Percentiles rank a stretch among this genome's conserved stretches.
Conservation (phyloP, 2,329 filamentous ascomycete genomes). For the Ceratocystis eucalypticola region DNA sequence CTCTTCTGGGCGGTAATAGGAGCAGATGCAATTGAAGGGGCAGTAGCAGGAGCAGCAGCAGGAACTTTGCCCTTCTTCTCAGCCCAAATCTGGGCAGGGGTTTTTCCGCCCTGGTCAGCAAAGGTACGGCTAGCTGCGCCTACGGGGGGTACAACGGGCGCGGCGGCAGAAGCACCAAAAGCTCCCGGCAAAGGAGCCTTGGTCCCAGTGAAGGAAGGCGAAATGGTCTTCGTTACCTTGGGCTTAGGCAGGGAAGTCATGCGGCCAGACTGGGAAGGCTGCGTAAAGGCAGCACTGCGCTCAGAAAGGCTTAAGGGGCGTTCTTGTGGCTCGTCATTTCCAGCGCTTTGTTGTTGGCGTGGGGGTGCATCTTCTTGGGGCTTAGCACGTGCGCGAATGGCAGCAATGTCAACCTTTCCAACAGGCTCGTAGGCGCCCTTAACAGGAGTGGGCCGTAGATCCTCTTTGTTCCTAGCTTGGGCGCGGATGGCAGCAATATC, state of each 20-base stretch:
- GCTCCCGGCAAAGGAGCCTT: slow-evolving; percentile 70
- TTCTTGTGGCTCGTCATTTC: slow-evolving; percentile 23
- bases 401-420: slow-evolving; percentile 93
- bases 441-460: slow-evolving; percentile 70
- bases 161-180: slow-evolving; percentile 48
- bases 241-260: slow-evolving; percentile 84
- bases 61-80: slow-evolving; percentile 72
- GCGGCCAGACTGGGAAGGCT: slow-evolving; percentile 52
- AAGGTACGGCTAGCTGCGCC: slow-evolving; percentile 83
- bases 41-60: slow-evolving; percentile 32
- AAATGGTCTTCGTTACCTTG: slow-evolving; percentile 81
- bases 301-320: slow-evolving; percentile 56
- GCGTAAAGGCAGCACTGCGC: slow-evolving; percentile 57
- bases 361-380: slow-evolving; percentile 31
- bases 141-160: slow-evolving; percentile 42
- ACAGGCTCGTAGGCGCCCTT: slow-evolving; percentile 92
- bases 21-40: slow-evolving; percentile 34
- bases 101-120: slow-evolving; percentile 89
- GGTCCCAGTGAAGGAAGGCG: slow-evolving; percentile 67
- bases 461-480: slow-evolving; percentile 53
- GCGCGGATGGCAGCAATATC: slow-evolving; percentile 83
- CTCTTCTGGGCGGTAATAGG: slow-evolving; percentile 54
- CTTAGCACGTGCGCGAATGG: slow-evolving; percentile 70
- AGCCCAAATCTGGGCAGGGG: slow-evolving; percentile 90
- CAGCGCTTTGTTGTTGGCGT: slow-evolving; percentile 20